phyloP scores from a whole-genome alignment of 805 yeast species.

The Citeromyces matritensis region DNA sequence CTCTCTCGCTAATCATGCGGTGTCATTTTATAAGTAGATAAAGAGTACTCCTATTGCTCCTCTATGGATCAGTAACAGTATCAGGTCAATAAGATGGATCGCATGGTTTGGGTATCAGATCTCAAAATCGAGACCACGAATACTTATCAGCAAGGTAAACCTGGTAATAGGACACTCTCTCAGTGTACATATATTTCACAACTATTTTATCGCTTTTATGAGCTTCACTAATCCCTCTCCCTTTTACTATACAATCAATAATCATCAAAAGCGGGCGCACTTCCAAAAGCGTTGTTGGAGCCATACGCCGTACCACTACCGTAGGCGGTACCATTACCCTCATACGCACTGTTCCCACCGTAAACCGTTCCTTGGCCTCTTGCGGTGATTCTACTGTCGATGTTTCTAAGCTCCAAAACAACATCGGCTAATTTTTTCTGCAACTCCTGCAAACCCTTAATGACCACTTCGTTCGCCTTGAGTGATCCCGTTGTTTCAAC shows the following conservation, averaged over 20 bases:
- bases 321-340: conserved; percentile 13
- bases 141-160: too few relatives aligned
- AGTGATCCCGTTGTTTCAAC: conserved; percentile 89
- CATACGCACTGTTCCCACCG: conserved; percentile 22
- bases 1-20: too few relatives aligned
- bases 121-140: too few relatives aligned
- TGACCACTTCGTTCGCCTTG: conserved; percentile 78
- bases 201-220: too few relatives aligned
- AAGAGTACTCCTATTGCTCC: too few relatives aligned
- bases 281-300: conserved; percentile 5
- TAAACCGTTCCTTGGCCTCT: conserved; percentile 19
- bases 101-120: too few relatives aligned
- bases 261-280: not conserved
- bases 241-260: conserved; percentile 4
- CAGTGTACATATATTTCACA: too few relatives aligned
- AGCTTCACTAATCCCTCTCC: too few relatives aligned
- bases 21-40: too few relatives aligned
- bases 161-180: too few relatives aligned
- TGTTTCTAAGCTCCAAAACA: conserved; percentile 47
- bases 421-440: conserved; percentile 87
- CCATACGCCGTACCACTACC: conserved; percentile 15
- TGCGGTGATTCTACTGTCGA: conserved; percentile 30
- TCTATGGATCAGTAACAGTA: too few relatives aligned
- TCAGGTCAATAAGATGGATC: too few relatives aligned
- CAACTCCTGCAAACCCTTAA: conserved; percentile 69